A percentile compares a stretch with the other conserved stretches of the same genome.
phyloP scores from a whole-genome alignment of 1,139 yeast genomes.

The Arxiozyma heterogenica region DNA sequence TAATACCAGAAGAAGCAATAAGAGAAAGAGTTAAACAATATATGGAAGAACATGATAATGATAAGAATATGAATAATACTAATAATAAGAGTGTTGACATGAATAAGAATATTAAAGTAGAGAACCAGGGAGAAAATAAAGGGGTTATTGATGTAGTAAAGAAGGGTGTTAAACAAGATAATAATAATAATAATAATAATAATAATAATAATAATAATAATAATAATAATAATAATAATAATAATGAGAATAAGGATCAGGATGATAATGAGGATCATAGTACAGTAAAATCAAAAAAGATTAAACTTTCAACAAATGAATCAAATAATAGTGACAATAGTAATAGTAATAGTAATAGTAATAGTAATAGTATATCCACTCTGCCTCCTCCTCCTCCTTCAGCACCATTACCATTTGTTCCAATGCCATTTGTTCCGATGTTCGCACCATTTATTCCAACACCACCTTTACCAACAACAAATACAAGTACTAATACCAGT shows the following conservation, averaged over 20 bases:
- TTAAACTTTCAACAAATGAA: background rate
- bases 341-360: background rate
- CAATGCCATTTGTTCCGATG: constrained; percentile 20
- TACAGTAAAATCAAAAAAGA: background rate
- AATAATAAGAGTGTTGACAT: background rate
- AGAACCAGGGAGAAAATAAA: too few relatives aligned
- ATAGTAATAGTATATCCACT: background rate
- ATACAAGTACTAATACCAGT: background rate
- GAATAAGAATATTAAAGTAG: background rate
- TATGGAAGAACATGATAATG: constrained; percentile 33
- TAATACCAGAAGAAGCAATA: constrained; percentile 52
- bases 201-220: too few relatives aligned
- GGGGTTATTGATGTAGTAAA: background rate
- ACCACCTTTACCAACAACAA: background rate
- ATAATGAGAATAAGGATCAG: too few relatives aligned
- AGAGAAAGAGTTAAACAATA: constrained; percentile 47
- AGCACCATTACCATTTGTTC: constrained; percentile 11
- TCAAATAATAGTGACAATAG: background rate
- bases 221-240: background rate
- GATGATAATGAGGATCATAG: background rate
- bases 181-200: background rate
- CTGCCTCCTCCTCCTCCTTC: constrained; percentile 6
- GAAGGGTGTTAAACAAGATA: background rate
- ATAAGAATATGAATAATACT: background rate
- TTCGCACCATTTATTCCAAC: constrained; percentile 4